A percentile compares a stretch with the other conserved stretches of the same genome.
These are phyloP conservation scores for Stipa capillata DNA, from an alignment of 176 grass and related monocot species.

Conservation along the genomic window DNA sequence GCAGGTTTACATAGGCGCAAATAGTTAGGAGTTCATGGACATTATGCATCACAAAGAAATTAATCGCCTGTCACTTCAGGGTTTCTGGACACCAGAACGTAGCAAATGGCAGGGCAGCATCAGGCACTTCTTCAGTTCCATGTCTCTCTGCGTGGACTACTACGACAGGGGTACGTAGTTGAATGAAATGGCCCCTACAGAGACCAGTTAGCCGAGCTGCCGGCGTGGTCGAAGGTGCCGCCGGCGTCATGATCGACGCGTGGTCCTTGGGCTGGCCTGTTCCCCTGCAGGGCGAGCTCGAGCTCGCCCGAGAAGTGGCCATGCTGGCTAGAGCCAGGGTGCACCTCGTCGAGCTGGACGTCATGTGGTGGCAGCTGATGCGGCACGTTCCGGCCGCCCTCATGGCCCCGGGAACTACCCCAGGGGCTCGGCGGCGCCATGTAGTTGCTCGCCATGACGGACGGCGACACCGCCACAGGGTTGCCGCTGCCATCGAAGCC, in stretches of 20 bases:
- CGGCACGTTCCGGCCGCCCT: not conserved
- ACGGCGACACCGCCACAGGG: slow-evolving; percentile 35
- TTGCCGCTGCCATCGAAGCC: slow-evolving; percentile 40
- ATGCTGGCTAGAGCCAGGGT: slow-evolving; percentile 33
- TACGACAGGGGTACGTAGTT: not conserved
- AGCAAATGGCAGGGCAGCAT: not conserved
- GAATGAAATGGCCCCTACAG: slow-evolving; percentile 40
- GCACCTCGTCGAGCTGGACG: slow-evolving; percentile 40
- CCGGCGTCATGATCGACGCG: slow-evolving; percentile 26
- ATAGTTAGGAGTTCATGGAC: slow-evolving; percentile 27
- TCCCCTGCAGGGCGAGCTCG: slow-evolving; percentile 78
- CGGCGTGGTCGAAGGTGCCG: slow-evolving; percentile 38
- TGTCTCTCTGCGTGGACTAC: not conserved
- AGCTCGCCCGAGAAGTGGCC: slow-evolving; percentile 88
- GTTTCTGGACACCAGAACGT: too few relatives aligned
- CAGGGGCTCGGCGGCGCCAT: slow-evolving; percentile 36
- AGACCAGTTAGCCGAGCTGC: slow-evolving; percentile 63
- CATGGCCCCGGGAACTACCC: slow-evolving; percentile 23
- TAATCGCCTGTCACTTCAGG: not conserved
- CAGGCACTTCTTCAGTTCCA: slow-evolving; percentile 14
- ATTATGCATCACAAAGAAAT: not conserved
- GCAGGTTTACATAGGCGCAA: slow-evolving; percentile 20
- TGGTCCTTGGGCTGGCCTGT: slow-evolving; percentile 10
- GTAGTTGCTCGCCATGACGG: slow-evolving; percentile 43
- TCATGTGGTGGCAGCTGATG: slow-evolving; percentile 50